Percentiles rank a stretch among this genome's conserved stretches.
These are phyloP conservation scores for Pisolithus marmoratus DNA, from an alignment of 768 basidiomycete genomes.

Conservation along the genomic window DNA sequence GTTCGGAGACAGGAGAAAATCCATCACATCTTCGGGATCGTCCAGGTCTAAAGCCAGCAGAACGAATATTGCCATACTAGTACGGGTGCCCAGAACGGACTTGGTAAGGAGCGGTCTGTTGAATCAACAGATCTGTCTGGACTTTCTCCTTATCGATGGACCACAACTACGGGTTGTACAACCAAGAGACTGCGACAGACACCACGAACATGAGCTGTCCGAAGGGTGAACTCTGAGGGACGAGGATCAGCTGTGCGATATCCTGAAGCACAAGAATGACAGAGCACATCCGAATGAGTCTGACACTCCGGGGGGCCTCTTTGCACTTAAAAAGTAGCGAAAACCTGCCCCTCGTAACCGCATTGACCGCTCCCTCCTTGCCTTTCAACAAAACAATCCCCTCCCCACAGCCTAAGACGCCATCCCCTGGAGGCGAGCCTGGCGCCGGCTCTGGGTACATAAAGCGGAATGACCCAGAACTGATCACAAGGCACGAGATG, in stretches of 20 bases:
- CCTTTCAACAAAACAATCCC: slow-evolving; percentile 25
- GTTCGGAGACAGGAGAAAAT: not conserved
- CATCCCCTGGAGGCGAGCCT: slow-evolving; percentile 21
- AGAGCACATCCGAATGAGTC: slow-evolving; percentile 12
- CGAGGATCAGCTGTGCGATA: slow-evolving; percentile 26
- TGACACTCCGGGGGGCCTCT: slow-evolving; percentile 8
- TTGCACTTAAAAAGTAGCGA: slow-evolving; percentile 9
- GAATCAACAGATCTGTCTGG: slow-evolving; percentile 15
- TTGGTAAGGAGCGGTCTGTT: not conserved
- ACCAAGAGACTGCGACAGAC: slow-evolving; percentile 29
- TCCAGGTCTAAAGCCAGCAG: not conserved
- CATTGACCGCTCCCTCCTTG: slow-evolving; percentile 20
- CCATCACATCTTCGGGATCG: not conserved
- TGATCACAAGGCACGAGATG: slow-evolving; percentile 21
- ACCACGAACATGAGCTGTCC: slow-evolving; percentile 32
- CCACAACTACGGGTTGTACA: slow-evolving; percentile 24
- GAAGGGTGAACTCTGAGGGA: slow-evolving; percentile 27
- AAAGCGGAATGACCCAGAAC: slow-evolving; percentile 19
- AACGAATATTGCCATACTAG: slow-evolving; percentile 1
- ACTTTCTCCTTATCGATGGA: slow-evolving; percentile 25
- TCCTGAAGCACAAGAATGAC: slow-evolving; percentile 24
- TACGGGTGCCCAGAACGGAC: not conserved
- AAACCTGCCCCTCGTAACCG: slow-evolving; percentile 26
- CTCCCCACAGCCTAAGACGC: slow-evolving; percentile 16
- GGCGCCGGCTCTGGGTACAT: slow-evolving; percentile 8